A percentile compares a stretch with the other conserved stretches of the same genome.
Evolutionary conservation across 257 asterid species (phyloP).

Genomic region (Pogostemon cablin): DNA sequence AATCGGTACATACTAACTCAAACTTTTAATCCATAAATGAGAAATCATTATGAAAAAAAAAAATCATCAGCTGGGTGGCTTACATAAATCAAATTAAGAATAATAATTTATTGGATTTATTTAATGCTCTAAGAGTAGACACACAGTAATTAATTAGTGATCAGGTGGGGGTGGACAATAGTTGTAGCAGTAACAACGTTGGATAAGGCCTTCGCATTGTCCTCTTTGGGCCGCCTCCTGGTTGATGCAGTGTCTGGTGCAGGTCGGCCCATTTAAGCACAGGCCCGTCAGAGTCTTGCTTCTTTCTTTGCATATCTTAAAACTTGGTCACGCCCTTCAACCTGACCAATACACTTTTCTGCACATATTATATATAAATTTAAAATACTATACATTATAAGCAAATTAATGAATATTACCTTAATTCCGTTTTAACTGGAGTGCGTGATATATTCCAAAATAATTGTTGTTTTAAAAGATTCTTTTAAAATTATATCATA

Average conservation of each 20-base stretch:
- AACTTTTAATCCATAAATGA: too few relatives aligned
- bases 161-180: neutral
- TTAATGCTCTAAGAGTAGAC: neutral
- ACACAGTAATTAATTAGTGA: neutral
- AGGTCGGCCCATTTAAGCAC: neutral
- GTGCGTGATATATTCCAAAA: too few relatives aligned
- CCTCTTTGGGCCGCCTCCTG: neutral
- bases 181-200: constrained; percentile 20
- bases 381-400: too few relatives aligned
- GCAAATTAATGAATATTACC: too few relatives aligned
- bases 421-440: too few relatives aligned
- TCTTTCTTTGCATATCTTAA: neutral
- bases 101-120: neutral
- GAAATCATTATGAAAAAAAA: too few relatives aligned
- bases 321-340: neutral
- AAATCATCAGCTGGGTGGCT: too few relatives aligned
- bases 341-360: constrained; percentile 2
- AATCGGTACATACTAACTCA: too few relatives aligned
- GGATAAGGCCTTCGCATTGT: constrained; percentile 13
- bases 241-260: constrained; percentile 1
- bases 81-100: neutral
- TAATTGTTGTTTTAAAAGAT: too few relatives aligned
- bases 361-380: neutral
- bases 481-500: too few relatives aligned
- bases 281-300: constrained; percentile 1